phyloP scores from a whole-genome alignment of 2,329 filamentous ascomycete species.

The Seiridium cupressi region DNA sequence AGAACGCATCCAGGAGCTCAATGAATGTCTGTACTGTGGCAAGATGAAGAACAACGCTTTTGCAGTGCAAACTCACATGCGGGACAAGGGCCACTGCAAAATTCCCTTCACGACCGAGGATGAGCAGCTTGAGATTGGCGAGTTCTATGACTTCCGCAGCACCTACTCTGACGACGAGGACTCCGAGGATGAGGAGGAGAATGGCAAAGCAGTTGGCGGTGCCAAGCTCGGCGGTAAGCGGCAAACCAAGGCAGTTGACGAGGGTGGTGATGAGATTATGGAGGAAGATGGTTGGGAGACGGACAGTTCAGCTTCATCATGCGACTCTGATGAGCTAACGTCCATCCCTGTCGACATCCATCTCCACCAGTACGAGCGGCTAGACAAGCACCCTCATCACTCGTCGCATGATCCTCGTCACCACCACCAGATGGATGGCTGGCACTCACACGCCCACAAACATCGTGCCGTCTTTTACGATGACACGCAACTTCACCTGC shows the following conservation, averaged over 20 bases:
- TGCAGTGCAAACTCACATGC: constrained; percentile 94
- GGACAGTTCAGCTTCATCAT: constrained; percentile 83
- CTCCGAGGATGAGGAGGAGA: constrained; percentile 49
- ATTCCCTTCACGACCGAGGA: constrained; percentile 87
- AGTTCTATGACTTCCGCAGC: constrained; percentile 95
- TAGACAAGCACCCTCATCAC: constrained; percentile 74
- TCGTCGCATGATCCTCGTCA: constrained; percentile 67
- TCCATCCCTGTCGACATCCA: constrained; percentile 74
- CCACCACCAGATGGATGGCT: constrained; percentile 74
- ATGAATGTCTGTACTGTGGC: constrained; percentile 86
- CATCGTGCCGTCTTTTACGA: constrained; percentile 81
- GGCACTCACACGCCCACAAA: constrained; percentile 80
- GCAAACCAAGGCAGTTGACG: constrained; percentile 46
- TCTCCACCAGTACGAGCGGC: constrained; percentile 68
- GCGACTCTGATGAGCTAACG: constrained; percentile 81
- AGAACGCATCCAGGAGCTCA: constrained; percentile 73
- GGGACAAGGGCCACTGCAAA: constrained; percentile 94
- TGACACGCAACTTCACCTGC: constrained; percentile 91
- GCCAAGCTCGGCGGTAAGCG: constrained; percentile 69
- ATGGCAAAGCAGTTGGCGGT: constrained; percentile 53
- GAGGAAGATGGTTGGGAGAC: constrained; percentile 84
- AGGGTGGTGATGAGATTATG: constrained; percentile 54
- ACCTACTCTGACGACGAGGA: constrained; percentile 82
- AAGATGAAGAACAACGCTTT: constrained; percentile 76
- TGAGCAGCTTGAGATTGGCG: constrained; percentile 90